Conservation (phyloP, 2,329 filamentous ascomycete genomes). For the Akanthomyces uredinophilus region DNA sequence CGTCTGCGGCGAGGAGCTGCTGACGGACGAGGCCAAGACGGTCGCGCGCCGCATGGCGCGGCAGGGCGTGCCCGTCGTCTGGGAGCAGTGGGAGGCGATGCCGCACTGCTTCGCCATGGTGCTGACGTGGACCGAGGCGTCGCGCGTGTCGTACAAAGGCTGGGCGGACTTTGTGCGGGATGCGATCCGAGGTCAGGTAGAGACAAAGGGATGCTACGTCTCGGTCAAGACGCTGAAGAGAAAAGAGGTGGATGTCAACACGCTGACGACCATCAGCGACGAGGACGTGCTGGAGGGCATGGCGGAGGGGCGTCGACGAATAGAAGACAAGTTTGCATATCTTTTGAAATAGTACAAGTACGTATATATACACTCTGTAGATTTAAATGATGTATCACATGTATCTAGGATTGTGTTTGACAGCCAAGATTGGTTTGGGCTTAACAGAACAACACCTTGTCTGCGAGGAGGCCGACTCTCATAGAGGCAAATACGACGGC, state of each 20-base stretch:
- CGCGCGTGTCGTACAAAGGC: slow-evolving; percentile 43
- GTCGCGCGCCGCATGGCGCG: slow-evolving; percentile 45
- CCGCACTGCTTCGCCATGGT: slow-evolving; percentile 61
- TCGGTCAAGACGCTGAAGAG: slow-evolving; percentile 45
- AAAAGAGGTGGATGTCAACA: slow-evolving; percentile 30
- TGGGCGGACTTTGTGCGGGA: slow-evolving; percentile 47
- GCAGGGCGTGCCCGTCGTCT: slow-evolving; percentile 53
- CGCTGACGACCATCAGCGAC: slow-evolving; percentile 32
- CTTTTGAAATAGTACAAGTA: not conserved
- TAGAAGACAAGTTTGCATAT: not conserved
- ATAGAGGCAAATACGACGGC: too few relatives aligned
- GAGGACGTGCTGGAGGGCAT: slow-evolving; percentile 34
- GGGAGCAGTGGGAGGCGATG: slow-evolving; percentile 67
- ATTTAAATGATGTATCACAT: not conserved
- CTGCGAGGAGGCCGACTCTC: too few relatives aligned
- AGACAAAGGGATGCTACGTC: slow-evolving; percentile 35
- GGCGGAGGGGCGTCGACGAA: not conserved
- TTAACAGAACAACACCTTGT: too few relatives aligned
- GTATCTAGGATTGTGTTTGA: too few relatives aligned
- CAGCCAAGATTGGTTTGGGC: too few relatives aligned
- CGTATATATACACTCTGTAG: not conserved
- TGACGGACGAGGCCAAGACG: slow-evolving; percentile 58
- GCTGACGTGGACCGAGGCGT: slow-evolving; percentile 37
- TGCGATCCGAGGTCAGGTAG: slow-evolving; percentile 27
- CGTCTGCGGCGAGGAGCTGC: slow-evolving; percentile 58